phyloP scores from a whole-genome alignment of 1,284 basidiomycete species.

The Phlebopus sp. region DNA sequence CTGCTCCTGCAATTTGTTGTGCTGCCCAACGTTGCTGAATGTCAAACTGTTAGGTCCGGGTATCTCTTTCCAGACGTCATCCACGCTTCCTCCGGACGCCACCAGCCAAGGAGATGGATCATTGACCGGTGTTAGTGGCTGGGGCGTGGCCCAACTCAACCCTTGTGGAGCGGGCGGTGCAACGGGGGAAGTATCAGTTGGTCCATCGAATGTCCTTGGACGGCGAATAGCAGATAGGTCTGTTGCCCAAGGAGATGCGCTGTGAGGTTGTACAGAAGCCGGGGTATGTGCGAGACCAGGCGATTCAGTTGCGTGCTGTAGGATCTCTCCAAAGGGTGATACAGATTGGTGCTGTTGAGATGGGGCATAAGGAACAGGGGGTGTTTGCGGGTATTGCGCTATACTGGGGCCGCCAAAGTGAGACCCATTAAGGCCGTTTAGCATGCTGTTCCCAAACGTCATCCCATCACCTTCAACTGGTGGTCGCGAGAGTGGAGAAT shows the following conservation, averaged over 20 bases:
- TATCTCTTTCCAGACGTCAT: slow-evolving; percentile 48
- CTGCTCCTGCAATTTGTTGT: slow-evolving; percentile 43
- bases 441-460: slow-evolving; percentile 15
- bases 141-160: slow-evolving; percentile 33
- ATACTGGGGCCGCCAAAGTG: slow-evolving; percentile 16
- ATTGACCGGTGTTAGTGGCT: slow-evolving; percentile 11
- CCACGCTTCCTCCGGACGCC: slow-evolving; percentile 41
- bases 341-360: slow-evolving; percentile 20
- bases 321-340: slow-evolving; percentile 24
- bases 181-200: slow-evolving; percentile 26
- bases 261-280: slow-evolving; percentile 25
- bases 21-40: slow-evolving; percentile 56
- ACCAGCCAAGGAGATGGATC: slow-evolving; percentile 56
- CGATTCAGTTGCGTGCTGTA: slow-evolving; percentile 18
- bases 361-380: slow-evolving; percentile 27
- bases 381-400: slow-evolving; percentile 24
- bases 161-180: slow-evolving; percentile 19
- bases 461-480: slow-evolving; percentile 24
- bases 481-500: slow-evolving; percentile 21
- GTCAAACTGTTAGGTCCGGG: slow-evolving; percentile 48
- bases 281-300: slow-evolving; percentile 19
- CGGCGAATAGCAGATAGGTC: slow-evolving; percentile 5
- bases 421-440: slow-evolving; percentile 18
- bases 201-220: slow-evolving; percentile 17
- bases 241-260: slow-evolving; percentile 23